Evolutionary conservation across 495 filamentous ascomycete species (phyloP).

Genomic region (Xeromyces bisporus): DNA sequence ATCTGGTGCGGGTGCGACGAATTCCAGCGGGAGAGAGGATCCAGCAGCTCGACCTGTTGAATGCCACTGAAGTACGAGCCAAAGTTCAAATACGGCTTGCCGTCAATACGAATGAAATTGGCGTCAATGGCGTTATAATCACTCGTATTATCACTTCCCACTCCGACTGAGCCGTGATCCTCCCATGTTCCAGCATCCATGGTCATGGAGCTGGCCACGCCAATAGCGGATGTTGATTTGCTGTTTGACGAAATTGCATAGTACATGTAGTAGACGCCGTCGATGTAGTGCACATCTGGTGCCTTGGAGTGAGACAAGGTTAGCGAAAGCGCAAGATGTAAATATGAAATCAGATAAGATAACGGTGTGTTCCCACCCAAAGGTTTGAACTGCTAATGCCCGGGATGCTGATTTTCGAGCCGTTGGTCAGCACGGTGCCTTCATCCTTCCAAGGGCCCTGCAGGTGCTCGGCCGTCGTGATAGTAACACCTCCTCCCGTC

Average conservation of each 20-base stretch:
- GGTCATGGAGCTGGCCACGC: constrained; percentile 44
- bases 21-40: constrained; percentile 22
- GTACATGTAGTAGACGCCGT: constrained; percentile 48
- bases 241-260: constrained; percentile 56
- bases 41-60: constrained; percentile 42
- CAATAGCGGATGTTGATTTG: constrained; percentile 47
- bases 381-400: constrained; percentile 38
- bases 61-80: constrained; percentile 58
- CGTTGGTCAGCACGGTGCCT: constrained; percentile 40
- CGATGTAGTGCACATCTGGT: constrained; percentile 41
- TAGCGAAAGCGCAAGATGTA: background rate
- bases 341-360: background rate
- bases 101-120: constrained; percentile 36
- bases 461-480: constrained; percentile 43
- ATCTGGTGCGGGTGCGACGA: constrained; percentile 27
- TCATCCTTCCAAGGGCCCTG: constrained; percentile 48
- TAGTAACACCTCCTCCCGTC: constrained; percentile 47
- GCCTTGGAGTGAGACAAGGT: too few species aligned
- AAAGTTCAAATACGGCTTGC: constrained; percentile 42
- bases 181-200: constrained; percentile 46
- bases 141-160: constrained; percentile 26
- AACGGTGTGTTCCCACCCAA: constrained; percentile 32
- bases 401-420: constrained; percentile 41
- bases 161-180: constrained; percentile 31
- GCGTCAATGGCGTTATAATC: constrained; percentile 60